Conservation (phyloP, 257 asterid genomes). For the Jacaranda copaia region DNA sequence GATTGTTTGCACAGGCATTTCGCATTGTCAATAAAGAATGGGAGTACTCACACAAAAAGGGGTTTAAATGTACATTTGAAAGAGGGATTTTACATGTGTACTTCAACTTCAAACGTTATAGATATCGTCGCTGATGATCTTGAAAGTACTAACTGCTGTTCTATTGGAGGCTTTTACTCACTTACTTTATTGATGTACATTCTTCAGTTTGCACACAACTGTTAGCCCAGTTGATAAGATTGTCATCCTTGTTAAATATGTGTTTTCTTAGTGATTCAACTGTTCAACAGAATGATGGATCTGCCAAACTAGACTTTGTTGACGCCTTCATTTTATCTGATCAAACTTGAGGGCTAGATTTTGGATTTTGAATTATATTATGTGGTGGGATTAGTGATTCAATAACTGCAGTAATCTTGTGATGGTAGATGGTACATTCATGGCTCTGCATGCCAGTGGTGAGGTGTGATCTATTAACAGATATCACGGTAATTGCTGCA, state of each 20-base stretch:
- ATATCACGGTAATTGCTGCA: too few relatives aligned
- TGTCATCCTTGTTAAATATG: neutral
- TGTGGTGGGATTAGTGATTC: too few relatives aligned
- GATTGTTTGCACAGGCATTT: slow-evolving; percentile 56
- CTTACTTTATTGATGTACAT: neutral
- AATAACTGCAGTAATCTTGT: neutral
- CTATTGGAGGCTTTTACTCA: neutral
- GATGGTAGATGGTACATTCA: neutral
- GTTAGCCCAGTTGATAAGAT: neutral
- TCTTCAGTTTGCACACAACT: neutral
- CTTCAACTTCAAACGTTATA: slow-evolving; percentile 86
- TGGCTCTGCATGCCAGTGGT: too few relatives aligned
- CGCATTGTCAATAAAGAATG: slow-evolving; percentile 85
- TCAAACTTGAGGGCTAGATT: neutral
- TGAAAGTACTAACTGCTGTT: neutral
- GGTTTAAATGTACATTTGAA: slow-evolving; percentile 84
- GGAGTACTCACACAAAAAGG: slow-evolving; percentile 89
- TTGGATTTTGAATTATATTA: too few relatives aligned
- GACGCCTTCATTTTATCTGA: neutral
- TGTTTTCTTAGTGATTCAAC: neutral
- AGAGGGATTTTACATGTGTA: slow-evolving; percentile 78
- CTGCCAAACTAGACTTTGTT: neutral
- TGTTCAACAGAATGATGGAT: neutral
- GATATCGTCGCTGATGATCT: slow-evolving; percentile 73
- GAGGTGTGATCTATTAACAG: too few relatives aligned